These are phyloP conservation scores for Daldinia vernicosa DNA, from an alignment of 495 filamentous ascomycete species.

Conservation along the genomic window DNA sequence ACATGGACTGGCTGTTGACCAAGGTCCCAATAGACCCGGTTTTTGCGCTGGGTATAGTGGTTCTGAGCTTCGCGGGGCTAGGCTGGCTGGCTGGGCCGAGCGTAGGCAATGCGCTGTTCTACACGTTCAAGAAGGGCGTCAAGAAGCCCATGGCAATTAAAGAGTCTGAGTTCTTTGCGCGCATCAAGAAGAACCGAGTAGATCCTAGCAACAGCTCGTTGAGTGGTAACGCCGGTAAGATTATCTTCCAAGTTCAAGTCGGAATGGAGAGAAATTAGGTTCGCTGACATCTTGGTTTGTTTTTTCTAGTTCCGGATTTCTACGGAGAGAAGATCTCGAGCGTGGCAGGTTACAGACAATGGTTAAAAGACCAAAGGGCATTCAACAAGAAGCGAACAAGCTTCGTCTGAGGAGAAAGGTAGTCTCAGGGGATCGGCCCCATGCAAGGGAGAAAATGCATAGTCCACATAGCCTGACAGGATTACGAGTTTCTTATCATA, in stretches of 20 bases:
- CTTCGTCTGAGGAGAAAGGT: constrained; percentile 52
- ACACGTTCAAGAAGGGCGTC: constrained; percentile 69
- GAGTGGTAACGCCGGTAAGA: constrained; percentile 66
- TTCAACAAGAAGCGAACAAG: constrained; percentile 89
- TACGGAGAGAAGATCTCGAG: constrained; percentile 96
- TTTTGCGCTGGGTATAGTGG: constrained; percentile 79
- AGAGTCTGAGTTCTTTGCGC: constrained; percentile 88
- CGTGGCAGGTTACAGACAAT: constrained; percentile 87
- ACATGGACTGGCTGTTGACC: constrained; percentile 72
- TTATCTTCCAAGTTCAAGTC: neutral
- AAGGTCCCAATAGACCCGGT: constrained; percentile 85
- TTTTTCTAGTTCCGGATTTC: constrained; percentile 65
- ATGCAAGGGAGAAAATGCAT: constrained; percentile 5
- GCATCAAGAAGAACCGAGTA: constrained; percentile 88
- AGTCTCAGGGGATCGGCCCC: neutral
- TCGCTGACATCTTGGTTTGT: constrained; percentile 12
- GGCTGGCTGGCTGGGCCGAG: constrained; percentile 90
- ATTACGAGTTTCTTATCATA: constrained; percentile 19
- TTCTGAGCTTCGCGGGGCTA: constrained; percentile 71
- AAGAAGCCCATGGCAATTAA: constrained; percentile 76
- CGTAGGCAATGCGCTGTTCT: constrained; percentile 79
- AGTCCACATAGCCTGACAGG: constrained; percentile 5
- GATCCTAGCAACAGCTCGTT: constrained; percentile 72
- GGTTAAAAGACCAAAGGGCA: constrained; percentile 97
- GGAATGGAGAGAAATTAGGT: neutral